phyloP scores from a whole-genome alignment of 495 filamentous ascomycete genomes.

The Hypoxylon lenormandii region DNA sequence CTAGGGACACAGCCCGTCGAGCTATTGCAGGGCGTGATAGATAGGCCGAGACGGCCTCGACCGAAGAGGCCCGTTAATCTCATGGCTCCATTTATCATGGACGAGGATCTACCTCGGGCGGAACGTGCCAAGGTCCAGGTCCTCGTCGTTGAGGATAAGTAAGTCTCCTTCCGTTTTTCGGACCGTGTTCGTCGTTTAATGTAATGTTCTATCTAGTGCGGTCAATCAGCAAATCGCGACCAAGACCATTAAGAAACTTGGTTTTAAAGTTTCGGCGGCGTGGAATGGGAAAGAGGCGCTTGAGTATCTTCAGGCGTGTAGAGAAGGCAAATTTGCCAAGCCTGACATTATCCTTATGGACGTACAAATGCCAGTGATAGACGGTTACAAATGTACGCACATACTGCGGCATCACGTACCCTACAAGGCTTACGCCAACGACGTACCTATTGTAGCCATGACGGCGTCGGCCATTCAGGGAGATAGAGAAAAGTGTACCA shows the following conservation, averaged over 20 bases:
- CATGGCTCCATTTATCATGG: conserved; percentile 37
- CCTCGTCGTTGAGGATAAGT: conserved; percentile 85
- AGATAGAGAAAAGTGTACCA: conserved; percentile 79
- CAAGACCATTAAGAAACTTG: conserved; percentile 77
- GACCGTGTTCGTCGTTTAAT: conserved; percentile 23
- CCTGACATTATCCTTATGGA: conserved; percentile 90
- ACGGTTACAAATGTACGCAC: conserved; percentile 82
- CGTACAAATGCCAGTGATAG: conserved; percentile 84
- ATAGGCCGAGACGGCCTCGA: conserved; percentile 49
- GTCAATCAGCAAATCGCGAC: conserved; percentile 84
- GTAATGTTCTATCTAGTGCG: conserved; percentile 54
- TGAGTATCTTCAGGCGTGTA: conserved; percentile 66
- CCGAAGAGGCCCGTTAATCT: conserved; percentile 52
- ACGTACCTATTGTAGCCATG: conserved; percentile 81
- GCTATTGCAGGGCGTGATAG: conserved; percentile 36
- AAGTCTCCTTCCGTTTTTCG: conserved; percentile 28
- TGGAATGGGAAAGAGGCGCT: conserved; percentile 83
- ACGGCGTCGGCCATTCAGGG: conserved; percentile 85
- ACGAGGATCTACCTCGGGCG: conserved; percentile 54
- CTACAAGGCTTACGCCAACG: conserved; percentile 64
- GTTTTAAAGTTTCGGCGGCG: conserved; percentile 75
- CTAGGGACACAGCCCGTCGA: conserved; percentile 49
- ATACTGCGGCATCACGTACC: conserved; percentile 71
- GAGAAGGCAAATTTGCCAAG: conserved; percentile 56
- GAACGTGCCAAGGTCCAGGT: conserved; percentile 70